These are phyloP conservation scores for Arthroderma sp. DNA, from an alignment of 2,329 filamentous ascomycete species.

Conservation along the genomic window DNA sequence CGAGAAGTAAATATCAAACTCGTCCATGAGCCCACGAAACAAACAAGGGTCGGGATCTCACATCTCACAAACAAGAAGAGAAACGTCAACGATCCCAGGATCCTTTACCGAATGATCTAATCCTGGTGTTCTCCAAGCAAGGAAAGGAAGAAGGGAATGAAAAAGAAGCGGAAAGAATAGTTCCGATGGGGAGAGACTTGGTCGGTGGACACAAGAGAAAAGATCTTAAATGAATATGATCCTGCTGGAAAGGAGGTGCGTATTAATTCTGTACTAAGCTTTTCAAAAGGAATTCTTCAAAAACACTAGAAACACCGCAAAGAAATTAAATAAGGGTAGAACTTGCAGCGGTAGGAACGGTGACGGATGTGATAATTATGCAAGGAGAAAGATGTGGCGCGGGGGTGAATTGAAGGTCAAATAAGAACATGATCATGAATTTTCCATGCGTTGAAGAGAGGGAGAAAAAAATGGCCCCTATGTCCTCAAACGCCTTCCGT, in stretches of 20 bases:
- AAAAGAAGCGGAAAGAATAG: not conserved
- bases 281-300: conserved; percentile 1
- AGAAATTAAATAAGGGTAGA: not conserved
- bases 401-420: not conserved
- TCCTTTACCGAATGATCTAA: too few relatives aligned
- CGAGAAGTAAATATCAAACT: not conserved
- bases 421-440: not conserved
- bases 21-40: not conserved
- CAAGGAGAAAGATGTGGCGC: not conserved
- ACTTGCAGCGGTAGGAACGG: not conserved
- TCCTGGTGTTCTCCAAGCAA: too few relatives aligned
- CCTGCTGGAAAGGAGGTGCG: not conserved
- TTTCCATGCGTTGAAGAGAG: not conserved
- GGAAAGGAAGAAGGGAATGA: not conserved
- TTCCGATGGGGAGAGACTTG: not conserved
- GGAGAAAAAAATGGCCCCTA: not conserved
- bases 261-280: conserved; percentile 2
- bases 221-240: not conserved
- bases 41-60: too few relatives aligned
- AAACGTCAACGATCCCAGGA: too few relatives aligned
- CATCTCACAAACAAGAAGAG: too few relatives aligned
- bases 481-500: conserved; percentile 25
- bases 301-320: not conserved
- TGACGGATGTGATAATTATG: not conserved
- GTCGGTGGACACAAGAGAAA: too few relatives aligned